Evolutionary conservation across 805 yeast genomes (phyloP).

Genomic region (Saturnispora kantuleensis): DNA sequence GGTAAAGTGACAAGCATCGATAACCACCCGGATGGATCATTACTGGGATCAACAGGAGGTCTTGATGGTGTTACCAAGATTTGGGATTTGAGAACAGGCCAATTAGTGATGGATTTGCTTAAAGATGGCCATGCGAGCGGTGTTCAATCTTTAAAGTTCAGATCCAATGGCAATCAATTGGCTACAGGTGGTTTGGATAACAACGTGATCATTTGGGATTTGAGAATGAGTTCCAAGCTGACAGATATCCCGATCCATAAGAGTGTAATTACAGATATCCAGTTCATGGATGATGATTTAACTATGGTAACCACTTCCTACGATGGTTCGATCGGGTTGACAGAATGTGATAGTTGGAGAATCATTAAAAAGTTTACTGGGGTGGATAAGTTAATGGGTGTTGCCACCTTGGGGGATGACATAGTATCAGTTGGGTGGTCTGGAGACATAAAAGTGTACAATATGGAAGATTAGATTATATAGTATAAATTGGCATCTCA

Average conservation of each 20-base stretch:
- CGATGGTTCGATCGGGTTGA: slow-evolving; percentile 55
- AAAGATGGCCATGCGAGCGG: slow-evolving; percentile 57
- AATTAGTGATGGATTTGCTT: slow-evolving; percentile 42
- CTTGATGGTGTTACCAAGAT: slow-evolving; percentile 60
- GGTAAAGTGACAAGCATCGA: slow-evolving; percentile 55
- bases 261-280: slow-evolving; percentile 57
- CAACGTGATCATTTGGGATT: slow-evolving; percentile 75
- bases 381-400: slow-evolving; percentile 59
- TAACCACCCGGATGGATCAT: slow-evolving; percentile 69
- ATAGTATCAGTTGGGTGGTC: slow-evolving; percentile 79
- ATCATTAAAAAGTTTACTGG: slow-evolving; percentile 42
- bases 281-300: slow-evolving; percentile 36
- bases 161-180: slow-evolving; percentile 62
- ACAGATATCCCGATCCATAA: slow-evolving; percentile 63
- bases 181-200: slow-evolving; percentile 86
- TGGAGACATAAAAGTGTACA: slow-evolving; percentile 50
- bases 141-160: slow-evolving; percentile 63
- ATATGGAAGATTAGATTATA: slow-evolving; percentile 7
- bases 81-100: slow-evolving; percentile 85
- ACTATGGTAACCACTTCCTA: slow-evolving; percentile 55
- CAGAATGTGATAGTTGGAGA: slow-evolving; percentile 67
- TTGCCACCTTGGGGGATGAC: slow-evolving; percentile 23
- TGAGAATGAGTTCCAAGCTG: slow-evolving; percentile 36
- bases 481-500: slow-evolving; percentile 66
- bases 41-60: slow-evolving; percentile 62